Conservation (phyloP, 140 eudicot genomes). For the Ambrosia hybrid region DNA sequence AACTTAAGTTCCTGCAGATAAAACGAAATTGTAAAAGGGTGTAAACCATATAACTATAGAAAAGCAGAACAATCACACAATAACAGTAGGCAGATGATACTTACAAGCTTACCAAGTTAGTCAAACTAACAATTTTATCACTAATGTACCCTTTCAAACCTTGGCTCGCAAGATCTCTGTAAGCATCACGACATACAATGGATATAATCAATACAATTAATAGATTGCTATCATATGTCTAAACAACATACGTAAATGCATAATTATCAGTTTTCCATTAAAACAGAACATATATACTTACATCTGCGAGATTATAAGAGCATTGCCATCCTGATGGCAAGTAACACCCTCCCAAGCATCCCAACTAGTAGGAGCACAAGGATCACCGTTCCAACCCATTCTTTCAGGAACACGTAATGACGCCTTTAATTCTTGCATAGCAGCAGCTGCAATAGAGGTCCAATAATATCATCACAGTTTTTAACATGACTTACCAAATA, state of each 20-base stretch:
- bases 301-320: slow-evolving; percentile 80
- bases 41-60: slow-evolving; percentile 8
- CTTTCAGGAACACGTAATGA: slow-evolving; percentile 86
- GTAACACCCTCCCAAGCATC: slow-evolving; percentile 99
- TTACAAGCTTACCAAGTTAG: slow-evolving; percentile 97
- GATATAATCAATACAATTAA: background rate
- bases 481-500: background rate
- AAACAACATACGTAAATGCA: slow-evolving; percentile 1
- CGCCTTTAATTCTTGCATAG: slow-evolving; percentile 84
- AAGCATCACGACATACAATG: slow-evolving; percentile 6
- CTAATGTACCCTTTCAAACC: slow-evolving; percentile 92
- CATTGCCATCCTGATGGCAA: slow-evolving; percentile 64
- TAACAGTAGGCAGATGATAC: slow-evolving; percentile 52
- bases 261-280: background rate
- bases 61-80: slow-evolving; percentile 13
- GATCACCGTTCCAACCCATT: slow-evolving; percentile 99
- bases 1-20: slow-evolving; percentile 79
- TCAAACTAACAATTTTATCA: slow-evolving; percentile 67
- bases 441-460: slow-evolving; percentile 50
- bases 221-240: background rate
- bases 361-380: slow-evolving; percentile 97
- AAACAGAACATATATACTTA: slow-evolving; percentile 29
- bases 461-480: background rate
- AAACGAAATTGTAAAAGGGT: slow-evolving; percentile 9
- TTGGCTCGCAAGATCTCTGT: slow-evolving; percentile 95